Percentiles rank a stretch among this genome's conserved stretches.
Conservation (phyloP, 1,139 yeast species). For the Nakaseomyces nivariensis region DNA sequence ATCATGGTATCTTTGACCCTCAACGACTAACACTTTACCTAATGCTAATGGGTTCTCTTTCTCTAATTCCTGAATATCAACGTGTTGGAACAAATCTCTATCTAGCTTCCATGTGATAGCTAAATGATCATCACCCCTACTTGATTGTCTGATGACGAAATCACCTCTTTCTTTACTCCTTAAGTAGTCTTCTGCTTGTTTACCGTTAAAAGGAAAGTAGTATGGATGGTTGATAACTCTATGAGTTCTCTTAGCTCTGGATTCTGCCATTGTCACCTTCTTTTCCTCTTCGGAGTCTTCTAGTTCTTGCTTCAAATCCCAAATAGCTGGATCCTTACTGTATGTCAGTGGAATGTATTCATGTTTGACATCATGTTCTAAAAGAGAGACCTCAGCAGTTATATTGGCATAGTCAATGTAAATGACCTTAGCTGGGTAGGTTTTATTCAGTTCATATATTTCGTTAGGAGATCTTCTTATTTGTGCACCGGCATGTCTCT, state of each 20-base stretch:
- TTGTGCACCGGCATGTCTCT: constrained; percentile 51
- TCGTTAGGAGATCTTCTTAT: constrained; percentile 36
- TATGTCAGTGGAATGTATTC: constrained; percentile 43
- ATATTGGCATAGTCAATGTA: constrained; percentile 64
- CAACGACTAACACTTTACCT: constrained; percentile 58
- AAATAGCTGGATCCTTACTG: constrained; percentile 51
- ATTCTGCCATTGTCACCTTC: constrained; percentile 41
- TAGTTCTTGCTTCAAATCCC: constrained; percentile 79
- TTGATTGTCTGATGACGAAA: constrained; percentile 88
- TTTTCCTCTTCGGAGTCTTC: constrained; percentile 51
- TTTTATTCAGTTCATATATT: constrained; percentile 58
- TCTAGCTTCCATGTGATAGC: constrained; percentile 97
- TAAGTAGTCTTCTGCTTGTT: constrained; percentile 86
- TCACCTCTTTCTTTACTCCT: constrained; percentile 89
- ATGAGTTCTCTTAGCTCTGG: constrained; percentile 46
- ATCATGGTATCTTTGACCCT: constrained; percentile 64
- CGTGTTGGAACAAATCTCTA: constrained; percentile 81
- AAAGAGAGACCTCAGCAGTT: constrained; percentile 61
- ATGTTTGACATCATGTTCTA: constrained; percentile 53
- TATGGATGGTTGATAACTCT: constrained; percentile 86
- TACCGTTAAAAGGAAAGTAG: constrained; percentile 71
- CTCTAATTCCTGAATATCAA: constrained; percentile 70
- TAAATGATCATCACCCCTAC: constrained; percentile 76
- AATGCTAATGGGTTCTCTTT: constrained; percentile 53
- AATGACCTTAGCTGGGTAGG: constrained; percentile 72